Evolutionary conservation across 78 protist genomes (phyloP).

Genomic region (Dictyostelium capitatum): DNA sequence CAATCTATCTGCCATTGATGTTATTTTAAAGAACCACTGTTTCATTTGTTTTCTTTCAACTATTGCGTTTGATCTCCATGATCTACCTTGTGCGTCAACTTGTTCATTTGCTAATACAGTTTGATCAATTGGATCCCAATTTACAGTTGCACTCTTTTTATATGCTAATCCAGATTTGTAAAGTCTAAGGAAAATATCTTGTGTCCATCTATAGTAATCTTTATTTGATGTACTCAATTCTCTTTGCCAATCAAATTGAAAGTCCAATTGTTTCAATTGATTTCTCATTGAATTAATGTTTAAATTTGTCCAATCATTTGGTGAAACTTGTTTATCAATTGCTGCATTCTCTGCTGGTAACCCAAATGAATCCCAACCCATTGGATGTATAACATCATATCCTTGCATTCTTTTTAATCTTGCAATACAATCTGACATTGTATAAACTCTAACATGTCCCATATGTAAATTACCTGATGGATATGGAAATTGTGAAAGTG

Average conservation of each 20-base stretch:
- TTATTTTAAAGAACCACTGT: constrained; percentile 92
- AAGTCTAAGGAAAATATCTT: constrained; percentile 93
- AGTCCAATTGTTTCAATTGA: constrained; percentile 80
- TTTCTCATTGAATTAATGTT: constrained; percentile 89
- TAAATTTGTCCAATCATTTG: constrained; percentile 88
- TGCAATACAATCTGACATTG: constrained; percentile 88
- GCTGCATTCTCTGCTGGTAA: constrained; percentile 97
- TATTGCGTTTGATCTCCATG: constrained; percentile 94
- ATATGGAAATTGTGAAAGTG: constrained; percentile 91
- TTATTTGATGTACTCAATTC: constrained; percentile 90
- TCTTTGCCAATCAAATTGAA: constrained; percentile 87
- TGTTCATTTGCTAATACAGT: constrained; percentile 98
- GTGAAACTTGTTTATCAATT: constrained; percentile 81
- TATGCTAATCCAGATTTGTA: constrained; percentile 89
- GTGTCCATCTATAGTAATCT: constrained; percentile 95
- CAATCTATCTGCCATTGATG: constrained; percentile 87
- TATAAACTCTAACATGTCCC: constrained; percentile 95
- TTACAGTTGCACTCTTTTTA: constrained; percentile 82
- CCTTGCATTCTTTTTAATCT: constrained; percentile 89
- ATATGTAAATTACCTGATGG: constrained; percentile 93
- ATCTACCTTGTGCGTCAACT: constrained; percentile 90
- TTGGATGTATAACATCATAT: constrained; percentile 91
- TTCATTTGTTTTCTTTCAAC: constrained; percentile 85
- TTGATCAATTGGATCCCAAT: constrained; percentile 95
- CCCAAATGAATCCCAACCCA: constrained; percentile 97